Base-by-base conservation (phyloP, 2,329 filamentous ascomycete genomes). In the Stagonosporopsis tanaceti region DNA sequence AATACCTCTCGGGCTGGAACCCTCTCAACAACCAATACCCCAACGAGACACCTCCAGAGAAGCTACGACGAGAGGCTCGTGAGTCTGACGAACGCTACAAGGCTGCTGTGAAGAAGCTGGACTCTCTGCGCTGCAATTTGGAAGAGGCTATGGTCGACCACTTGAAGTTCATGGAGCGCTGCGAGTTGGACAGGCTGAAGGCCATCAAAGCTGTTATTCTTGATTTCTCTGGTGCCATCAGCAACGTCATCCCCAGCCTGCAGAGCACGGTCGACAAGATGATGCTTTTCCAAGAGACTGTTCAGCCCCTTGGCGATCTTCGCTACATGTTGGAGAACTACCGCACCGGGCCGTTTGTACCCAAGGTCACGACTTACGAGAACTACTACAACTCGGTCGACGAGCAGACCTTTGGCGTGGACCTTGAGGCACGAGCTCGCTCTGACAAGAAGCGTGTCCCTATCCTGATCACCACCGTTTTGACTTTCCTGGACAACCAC, bases 331-430 rank as follows among this genome's bases (percentile, higher is more conserved):
- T 99, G 42, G 95, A 99, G 80, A 99, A 94, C 75, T 99, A 99
- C 79, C 89, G 93, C 62, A 99, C 95, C 6, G 95, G 95, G 62
- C 91, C 89, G 64, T 99, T 96, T 75, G 87, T 92, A 48, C 95
- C 95, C 8, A 93, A 87, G 70, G 94, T 98, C 27, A 88, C 93
- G 44, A 90, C 92, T 3, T 99, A 99, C 77, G 95, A 99, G 79
- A 99, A 98, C 77, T 99, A 99, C 80, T 99, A 99, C 82, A 97
- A 97, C 78, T 93, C 91, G 64, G 93, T 97, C 24, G 95, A 97
- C 75, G 93, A 97, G 73, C 93, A 98, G 83, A 97, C 92, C 0
- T 99, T 98, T 74, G 95, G 96, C 64, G 93, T 99, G 53, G 96
- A 99, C 72, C 86, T 99, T n/a, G 95, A 99, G 79, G 93, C 94